A percentile compares a stretch with the other conserved stretches of the same genome.
Evolutionary conservation across 2,329 filamentous ascomycete genomes (phyloP).

Genomic region (Dactylellina leptospora): DNA sequence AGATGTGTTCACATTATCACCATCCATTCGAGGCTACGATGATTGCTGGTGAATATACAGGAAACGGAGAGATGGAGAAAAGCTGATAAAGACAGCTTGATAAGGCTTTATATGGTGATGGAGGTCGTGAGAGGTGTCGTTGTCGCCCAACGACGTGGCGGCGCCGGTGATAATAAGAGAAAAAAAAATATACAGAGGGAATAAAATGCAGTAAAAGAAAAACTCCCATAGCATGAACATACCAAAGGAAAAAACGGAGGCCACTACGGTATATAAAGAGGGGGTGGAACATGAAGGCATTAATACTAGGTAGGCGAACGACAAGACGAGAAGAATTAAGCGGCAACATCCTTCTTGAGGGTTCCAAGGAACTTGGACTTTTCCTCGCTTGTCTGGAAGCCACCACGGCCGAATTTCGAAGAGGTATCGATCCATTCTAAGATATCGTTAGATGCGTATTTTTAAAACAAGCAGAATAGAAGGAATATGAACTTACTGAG

Average conservation of each 20-base stretch:
- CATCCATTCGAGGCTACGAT: conserved; percentile 25
- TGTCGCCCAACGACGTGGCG: conserved; percentile 40
- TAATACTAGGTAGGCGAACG: conserved; percentile 58
- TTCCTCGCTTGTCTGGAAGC: conserved; percentile 97
- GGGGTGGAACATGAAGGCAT: conserved; percentile 54
- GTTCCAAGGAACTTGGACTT: conserved; percentile 98
- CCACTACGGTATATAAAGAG: conserved; percentile 31
- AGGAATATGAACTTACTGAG: conserved; percentile 67
- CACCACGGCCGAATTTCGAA: conserved; percentile 99
- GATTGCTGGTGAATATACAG: conserved; percentile 23
- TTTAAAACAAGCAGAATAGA: background rate
- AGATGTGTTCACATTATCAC: conserved; percentile 28
- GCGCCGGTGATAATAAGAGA: conserved; percentile 1
- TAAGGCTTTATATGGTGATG: conserved; percentile 5
- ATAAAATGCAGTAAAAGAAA: conserved; percentile 22
- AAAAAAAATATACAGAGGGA: conserved; percentile 51
- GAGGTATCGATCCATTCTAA: conserved; percentile 99
- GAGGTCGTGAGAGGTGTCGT: conserved; percentile 18
- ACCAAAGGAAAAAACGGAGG: conserved; percentile 19
- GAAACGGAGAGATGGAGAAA: conserved; percentile 1
- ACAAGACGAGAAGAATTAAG: conserved; percentile 61
- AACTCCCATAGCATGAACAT: conserved; percentile 51
- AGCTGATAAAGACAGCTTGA: background rate
- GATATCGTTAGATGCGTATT: conserved; percentile 12
- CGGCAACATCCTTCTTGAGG: conserved; percentile 94